Evolutionary conservation across 139 green algal species (phyloP), one percentile per base, ranked within the genome.

Genomic region (Deuterostichococcus epilithicus): DNA sequence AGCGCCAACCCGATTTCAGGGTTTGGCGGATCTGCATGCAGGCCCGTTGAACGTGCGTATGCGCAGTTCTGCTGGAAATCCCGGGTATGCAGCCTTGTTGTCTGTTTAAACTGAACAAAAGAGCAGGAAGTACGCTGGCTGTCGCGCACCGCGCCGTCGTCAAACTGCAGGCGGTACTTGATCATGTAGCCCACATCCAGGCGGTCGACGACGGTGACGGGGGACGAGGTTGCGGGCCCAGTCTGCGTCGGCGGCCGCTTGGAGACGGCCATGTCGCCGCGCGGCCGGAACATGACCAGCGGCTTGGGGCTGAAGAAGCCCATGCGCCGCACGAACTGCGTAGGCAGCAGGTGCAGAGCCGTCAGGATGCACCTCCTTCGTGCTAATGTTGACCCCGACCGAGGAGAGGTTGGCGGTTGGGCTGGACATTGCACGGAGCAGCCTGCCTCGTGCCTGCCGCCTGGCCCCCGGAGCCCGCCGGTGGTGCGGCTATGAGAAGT

Each of bases 91-190:
- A 67, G 23, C 59, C 25, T 67, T 20, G 26, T 4, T 67, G 23
- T 67, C 5, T 32, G 45, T 26, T 13, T 13, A 60, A 60, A 18
- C 45, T 18, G 18, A 60, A 60, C 45, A 13, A 60, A 13, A 13
- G 45, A 60, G 15, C 45, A 13, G n/a, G n/a, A n/a, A n/a, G n/a
- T n/a, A n/a, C n/a, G n/a, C n/a, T n/a, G n/a, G n/a, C n/a, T n/a
- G n/a, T n/a, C n/a, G 28, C 63, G 28, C 74, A 87, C 85, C 79
- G 89, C 82, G 33, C 85, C 89, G 71, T 96, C 91, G 66, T 96
- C 91, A 80, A 93, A 95, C 2, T 73, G 38, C 45, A 96, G 75
- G 32, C 78, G 85, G 81, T 93, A 94, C 59, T 88, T 88, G 73
- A 94, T 76, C 3, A 80, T 73, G 80, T 79, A 91, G 39, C 91